Conservation (phyloP, 2,329 filamentous ascomycete genomes). For the Aureobasidium mangrovei region DNA sequence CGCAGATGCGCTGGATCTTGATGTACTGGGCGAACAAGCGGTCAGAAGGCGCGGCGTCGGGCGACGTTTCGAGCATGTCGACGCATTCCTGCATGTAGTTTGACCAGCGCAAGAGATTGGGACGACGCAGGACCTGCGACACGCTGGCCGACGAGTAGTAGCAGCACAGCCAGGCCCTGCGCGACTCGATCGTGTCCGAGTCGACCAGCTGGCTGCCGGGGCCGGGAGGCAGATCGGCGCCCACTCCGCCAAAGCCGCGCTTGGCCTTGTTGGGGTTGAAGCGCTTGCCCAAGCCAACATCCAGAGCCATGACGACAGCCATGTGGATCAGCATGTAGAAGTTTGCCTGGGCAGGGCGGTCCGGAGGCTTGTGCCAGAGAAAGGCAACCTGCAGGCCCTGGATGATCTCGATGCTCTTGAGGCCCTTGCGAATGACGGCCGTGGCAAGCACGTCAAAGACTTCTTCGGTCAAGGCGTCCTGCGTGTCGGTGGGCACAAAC, state of each 20-base stretch:
- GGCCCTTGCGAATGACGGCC: conserved; percentile 62
- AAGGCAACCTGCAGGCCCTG: conserved; percentile 67
- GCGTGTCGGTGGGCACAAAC: background rate
- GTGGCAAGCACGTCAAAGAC: conserved; percentile 66
- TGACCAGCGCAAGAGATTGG: conserved; percentile 51
- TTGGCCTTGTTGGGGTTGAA: conserved; percentile 30
- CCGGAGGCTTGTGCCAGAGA: conserved; percentile 80
- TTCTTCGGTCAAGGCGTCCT: conserved; percentile 53
- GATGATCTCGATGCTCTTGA: conserved; percentile 75
- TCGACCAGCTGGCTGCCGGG: conserved; percentile 26
- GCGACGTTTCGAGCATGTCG: conserved; percentile 47
- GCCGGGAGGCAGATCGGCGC: conserved; percentile 25
- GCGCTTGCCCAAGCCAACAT: conserved; percentile 64
- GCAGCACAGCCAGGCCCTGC: conserved; percentile 52
- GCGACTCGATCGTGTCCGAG: conserved; percentile 47
- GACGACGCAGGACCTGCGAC: conserved; percentile 49
- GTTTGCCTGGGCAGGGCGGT: conserved; percentile 76
- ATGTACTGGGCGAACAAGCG: conserved; percentile 48
- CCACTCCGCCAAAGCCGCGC: conserved; percentile 28
- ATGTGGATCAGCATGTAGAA: conserved; percentile 83
- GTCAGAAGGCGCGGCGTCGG: conserved; percentile 50
- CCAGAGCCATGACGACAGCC: conserved; percentile 71
- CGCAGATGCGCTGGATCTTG: conserved; percentile 49
- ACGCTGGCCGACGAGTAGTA: conserved; percentile 53
- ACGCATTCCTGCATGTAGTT: conserved; percentile 56